These are phyloP conservation scores for Paxillus rubicundulus DNA, from an alignment of 768 basidiomycete genomes.

Conservation along the genomic window DNA sequence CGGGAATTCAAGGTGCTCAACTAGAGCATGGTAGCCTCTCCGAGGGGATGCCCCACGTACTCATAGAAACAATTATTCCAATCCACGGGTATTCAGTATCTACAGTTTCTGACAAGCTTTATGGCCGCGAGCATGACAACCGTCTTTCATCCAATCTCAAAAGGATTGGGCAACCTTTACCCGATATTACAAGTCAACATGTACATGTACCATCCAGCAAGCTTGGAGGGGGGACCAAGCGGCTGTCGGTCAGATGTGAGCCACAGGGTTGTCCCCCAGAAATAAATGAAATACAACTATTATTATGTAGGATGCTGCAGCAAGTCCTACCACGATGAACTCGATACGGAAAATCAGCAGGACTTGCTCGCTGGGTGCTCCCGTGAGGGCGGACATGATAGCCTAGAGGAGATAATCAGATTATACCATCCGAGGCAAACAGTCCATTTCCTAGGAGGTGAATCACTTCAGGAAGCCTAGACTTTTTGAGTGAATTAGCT, in stretches of 20 bases:
- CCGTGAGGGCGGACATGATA: background rate
- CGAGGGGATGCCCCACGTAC: no score
- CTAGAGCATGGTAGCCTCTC: no score
- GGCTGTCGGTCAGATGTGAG: no score
- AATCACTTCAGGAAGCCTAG: constrained; percentile 11
- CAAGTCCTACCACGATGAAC: background rate
- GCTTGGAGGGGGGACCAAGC: no score
- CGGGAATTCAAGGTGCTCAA: constrained; percentile 4
- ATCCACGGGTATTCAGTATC: no score
- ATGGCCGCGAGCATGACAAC: background rate
- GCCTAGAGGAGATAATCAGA: background rate
- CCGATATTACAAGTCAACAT: no score
- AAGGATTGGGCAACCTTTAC: no score
- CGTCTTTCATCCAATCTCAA: constrained; percentile 5
- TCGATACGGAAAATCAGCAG: background rate
- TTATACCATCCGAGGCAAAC: background rate
- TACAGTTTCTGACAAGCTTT: background rate
- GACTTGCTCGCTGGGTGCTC: background rate
- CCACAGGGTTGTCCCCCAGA: no score
- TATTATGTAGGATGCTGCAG: no score
- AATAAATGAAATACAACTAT: no score
- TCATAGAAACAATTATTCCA: no score
- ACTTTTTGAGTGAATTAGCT: background rate
- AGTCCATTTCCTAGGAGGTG: constrained; percentile 4
- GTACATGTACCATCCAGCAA: no score